Conservation (phyloP, 2,329 filamentous ascomycete species). For the Fusarium miscanthi region DNA sequence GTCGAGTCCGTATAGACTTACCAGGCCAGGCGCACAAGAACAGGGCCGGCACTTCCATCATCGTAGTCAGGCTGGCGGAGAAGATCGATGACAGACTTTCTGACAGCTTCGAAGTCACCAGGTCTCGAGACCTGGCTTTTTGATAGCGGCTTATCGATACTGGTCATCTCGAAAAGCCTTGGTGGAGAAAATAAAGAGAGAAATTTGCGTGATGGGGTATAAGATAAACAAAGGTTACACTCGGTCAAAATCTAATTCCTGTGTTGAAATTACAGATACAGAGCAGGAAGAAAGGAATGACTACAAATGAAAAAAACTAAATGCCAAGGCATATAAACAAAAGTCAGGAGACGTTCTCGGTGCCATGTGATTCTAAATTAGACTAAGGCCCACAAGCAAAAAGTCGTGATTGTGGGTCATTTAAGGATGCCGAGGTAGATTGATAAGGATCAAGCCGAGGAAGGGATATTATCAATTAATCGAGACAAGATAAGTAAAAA, state of each 20-base stretch:
- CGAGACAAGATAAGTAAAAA: background rate
- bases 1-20: background rate
- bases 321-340: background rate
- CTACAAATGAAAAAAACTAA: background rate
- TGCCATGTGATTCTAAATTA: conserved; percentile 2
- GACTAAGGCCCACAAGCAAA: background rate
- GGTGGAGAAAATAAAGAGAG: background rate
- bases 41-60: conserved; percentile 8
- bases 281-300: too few relatives aligned
- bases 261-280: accelerated
- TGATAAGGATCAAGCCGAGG: background rate
- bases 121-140: background rate
- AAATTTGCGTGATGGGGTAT: background rate
- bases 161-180: background rate
- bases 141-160: background rate
- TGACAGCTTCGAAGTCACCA: background rate
- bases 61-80: conserved; percentile 5
- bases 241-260: accelerated
- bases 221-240: accelerated
- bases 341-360: background rate
- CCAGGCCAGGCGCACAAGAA: conserved; percentile 13
- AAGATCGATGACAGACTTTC: background rate
- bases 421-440: background rate
- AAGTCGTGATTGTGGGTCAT: background rate
- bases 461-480: background rate